Conservation (phyloP, 106 monocot genomes). For the Phalaenopsis equestris region DNA sequence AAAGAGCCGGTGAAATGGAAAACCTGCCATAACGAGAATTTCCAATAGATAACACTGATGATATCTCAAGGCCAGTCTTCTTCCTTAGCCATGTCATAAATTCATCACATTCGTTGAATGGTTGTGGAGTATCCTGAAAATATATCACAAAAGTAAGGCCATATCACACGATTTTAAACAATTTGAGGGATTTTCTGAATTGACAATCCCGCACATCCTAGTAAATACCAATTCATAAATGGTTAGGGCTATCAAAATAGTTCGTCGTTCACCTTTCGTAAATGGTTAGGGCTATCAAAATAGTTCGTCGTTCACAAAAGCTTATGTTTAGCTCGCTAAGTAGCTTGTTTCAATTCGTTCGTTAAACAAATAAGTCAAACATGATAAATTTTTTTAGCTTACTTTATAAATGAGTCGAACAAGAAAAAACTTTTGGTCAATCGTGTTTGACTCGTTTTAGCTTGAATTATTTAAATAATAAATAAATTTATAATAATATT, state of each 20-base stretch:
- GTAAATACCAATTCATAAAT: neutral
- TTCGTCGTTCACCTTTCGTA: neutral
- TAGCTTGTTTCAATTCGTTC: too few relatives aligned
- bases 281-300: too few relatives aligned
- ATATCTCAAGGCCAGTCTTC: constrained; percentile 60
- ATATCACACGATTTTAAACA: neutral
- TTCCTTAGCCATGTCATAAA: constrained; percentile 69
- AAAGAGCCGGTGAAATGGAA: neutral
- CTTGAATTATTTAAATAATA: too few relatives aligned
- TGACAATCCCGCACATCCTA: neutral
- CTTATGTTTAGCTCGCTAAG: too few relatives aligned
- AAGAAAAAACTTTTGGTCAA: too few relatives aligned
- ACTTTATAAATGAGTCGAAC: too few relatives aligned
- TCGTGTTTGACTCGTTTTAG: too few relatives aligned
- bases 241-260: too few relatives aligned
- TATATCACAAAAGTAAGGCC: neutral
- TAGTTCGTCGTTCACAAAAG: too few relatives aligned
- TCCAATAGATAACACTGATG: constrained; percentile 52
- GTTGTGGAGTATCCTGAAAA: neutral
- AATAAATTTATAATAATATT: too few relatives aligned
- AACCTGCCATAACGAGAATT: constrained; percentile 53
- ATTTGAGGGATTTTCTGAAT: neutral
- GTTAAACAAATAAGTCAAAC: too few relatives aligned
- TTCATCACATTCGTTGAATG: constrained; percentile 20
- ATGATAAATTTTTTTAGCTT: too few relatives aligned